Evolutionary conservation across 371 early-diverging fungal genomes (phyloP), one percentile per base, ranked within the genome.

Genomic region (Mucor ambiguus): DNA sequence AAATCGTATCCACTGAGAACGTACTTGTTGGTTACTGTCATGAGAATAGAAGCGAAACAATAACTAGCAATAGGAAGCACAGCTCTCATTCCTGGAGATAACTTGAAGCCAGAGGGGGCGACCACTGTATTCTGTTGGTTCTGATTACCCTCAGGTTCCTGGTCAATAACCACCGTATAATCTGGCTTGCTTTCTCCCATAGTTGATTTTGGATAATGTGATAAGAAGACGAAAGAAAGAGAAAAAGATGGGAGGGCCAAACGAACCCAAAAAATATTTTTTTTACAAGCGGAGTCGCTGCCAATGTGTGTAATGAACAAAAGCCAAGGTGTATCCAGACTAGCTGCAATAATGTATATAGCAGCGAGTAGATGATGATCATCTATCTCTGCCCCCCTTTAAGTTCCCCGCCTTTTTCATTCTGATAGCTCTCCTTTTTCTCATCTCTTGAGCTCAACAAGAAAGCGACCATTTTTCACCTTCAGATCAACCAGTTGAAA

Each of bases 21-120:
- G 68, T 91, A 84, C 80, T 96, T 97, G 86, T 97, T 97, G 62
- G 94, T 93, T 54, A 96, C 87, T 14, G 97, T 97, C 96, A 97
- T 95, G 60, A 93, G 81, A 61, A 96, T 95, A 44, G 93, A 93
- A 41, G 95, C 87, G 58, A 72, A 78, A 84, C 96, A 96, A 77
- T 97, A 97, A 68, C 93, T 87, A 37, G 90, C 67, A 67, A 97
- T 95, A 35, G 93, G 88, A 58, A 90, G 57, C n/a, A 78, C 69
- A 24, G 84, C 81, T 56, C 80, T 76, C 59, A 70, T 64, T n/a
- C 54, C 72, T 16, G 84, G 84, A 22, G 84, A 79, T 16, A 81
- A 60, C 16, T 61, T 77, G n/a, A 83, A 48, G 26, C 66, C 60
- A 22, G 78, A 74, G 2, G 81, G 70, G 32, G 77, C 79, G 1